These are phyloP conservation scores for Strigomonas culicis DNA, from an alignment of 208 protist species.

Conservation along the genomic window DNA sequence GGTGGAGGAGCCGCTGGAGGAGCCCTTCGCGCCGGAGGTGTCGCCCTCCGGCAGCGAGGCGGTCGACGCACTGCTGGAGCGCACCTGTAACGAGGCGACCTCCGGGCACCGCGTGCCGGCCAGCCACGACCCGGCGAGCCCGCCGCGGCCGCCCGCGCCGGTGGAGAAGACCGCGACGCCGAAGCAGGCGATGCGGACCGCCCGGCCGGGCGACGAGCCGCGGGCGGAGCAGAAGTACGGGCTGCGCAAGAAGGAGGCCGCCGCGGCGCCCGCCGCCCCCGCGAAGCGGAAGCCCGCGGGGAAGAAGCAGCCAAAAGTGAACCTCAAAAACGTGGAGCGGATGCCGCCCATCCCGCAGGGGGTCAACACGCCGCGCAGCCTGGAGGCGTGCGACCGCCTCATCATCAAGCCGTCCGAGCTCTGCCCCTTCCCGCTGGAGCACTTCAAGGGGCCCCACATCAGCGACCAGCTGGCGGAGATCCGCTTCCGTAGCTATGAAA, in stretches of 20 bases:
- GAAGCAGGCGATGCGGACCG: neutral
- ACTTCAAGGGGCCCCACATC: conserved; percentile 49
- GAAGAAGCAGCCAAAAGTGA: conserved; percentile 32
- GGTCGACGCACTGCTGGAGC: no score
- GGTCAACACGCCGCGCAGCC: conserved; percentile 73
- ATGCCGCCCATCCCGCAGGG: conserved; percentile 33
- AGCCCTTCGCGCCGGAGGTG: neutral
- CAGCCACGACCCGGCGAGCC: neutral
- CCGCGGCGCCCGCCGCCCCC: conserved; percentile 4
- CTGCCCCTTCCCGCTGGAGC: conserved; percentile 22
- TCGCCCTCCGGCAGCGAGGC: neutral
- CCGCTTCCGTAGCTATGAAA: conserved; percentile 66
- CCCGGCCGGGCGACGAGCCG: no score
- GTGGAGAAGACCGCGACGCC: neutral
- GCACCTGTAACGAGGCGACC: no score
- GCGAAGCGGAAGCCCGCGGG: conserved; percentile 5
- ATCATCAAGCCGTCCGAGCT: conserved; percentile 57
- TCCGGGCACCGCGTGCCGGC: neutral
- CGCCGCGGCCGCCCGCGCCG: neutral
- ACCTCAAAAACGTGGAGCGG: conserved; percentile 45
- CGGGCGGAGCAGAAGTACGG: no score
- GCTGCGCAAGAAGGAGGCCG: neutral
- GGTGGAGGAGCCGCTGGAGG: neutral
- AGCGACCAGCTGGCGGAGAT: conserved; percentile 37
- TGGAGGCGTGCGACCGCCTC: conserved; percentile 48